These are phyloP conservation scores for Epichloe brachyelytri DNA, from an alignment of 2,329 filamentous ascomycete species.

Conservation along the genomic window DNA sequence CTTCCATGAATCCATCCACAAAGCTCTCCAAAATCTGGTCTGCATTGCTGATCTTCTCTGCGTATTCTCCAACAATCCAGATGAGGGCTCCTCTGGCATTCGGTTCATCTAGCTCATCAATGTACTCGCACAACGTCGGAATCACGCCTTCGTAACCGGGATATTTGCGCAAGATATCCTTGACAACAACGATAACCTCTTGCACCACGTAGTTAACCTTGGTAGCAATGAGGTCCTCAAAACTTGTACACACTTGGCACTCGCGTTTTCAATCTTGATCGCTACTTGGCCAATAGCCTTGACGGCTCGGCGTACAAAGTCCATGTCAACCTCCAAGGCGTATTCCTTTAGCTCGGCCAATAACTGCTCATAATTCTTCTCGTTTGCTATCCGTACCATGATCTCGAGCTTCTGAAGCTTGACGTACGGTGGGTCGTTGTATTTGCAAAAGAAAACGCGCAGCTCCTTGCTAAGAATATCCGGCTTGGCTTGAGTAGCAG, in stretches of 20 bases:
- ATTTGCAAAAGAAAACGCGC: slow-evolving; percentile 99
- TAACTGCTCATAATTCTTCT: slow-evolving; percentile 89
- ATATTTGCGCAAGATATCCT: slow-evolving; percentile 95
- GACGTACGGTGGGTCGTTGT: slow-evolving; percentile 95
- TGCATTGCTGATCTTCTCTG: slow-evolving; percentile 98
- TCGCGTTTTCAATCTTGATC: slow-evolving; percentile 93
- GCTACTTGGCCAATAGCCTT: slow-evolving; percentile 96
- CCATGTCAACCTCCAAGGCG: slow-evolving; percentile 96
- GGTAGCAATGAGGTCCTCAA: slow-evolving; percentile 87
- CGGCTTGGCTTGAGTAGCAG: slow-evolving; percentile 90
- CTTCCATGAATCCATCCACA: slow-evolving; percentile 87
- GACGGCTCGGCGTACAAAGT: slow-evolving; percentile 87
- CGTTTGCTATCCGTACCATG: slow-evolving; percentile 98
- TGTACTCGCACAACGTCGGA: slow-evolving; percentile 87
- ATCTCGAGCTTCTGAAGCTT: slow-evolving; percentile 98
- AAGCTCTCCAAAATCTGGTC: slow-evolving; percentile 85
- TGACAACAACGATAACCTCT: slow-evolving; percentile 97
- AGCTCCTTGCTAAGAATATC: slow-evolving; percentile 96
- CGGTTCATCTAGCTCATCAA: slow-evolving; percentile 92
- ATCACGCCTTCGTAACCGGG: slow-evolving; percentile 97
- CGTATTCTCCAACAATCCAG: slow-evolving; percentile 98
- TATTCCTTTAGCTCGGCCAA: slow-evolving; percentile 94
- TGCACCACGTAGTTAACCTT: slow-evolving; percentile 99
- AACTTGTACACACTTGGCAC: slow-evolving; percentile 90
- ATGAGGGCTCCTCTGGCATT: slow-evolving; percentile 83